Percentiles rank a stretch among this genome's conserved stretches.
Conservation (phyloP, 306 rosid species). For the Purshia tridentata region DNA sequence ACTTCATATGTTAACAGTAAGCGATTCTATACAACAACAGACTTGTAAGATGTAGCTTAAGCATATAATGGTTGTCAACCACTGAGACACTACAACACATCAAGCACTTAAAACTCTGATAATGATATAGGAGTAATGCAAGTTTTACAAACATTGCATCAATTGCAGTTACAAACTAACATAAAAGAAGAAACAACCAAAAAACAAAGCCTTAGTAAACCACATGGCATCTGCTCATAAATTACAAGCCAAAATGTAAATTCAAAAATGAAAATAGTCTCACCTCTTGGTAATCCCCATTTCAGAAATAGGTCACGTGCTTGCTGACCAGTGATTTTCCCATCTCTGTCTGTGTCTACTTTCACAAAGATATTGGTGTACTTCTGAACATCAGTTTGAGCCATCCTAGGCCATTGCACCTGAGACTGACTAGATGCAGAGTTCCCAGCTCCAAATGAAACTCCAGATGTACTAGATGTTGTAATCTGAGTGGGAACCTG, state of each 20-base stretch:
- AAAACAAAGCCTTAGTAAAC: not conserved
- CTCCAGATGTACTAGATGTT: conserved; percentile 42
- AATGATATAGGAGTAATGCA: not conserved
- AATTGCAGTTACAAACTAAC: not conserved
- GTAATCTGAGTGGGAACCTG: conserved; percentile 40
- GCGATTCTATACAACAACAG: conserved; percentile 2
- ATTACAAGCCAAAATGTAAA: not conserved
- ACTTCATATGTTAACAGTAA: not conserved
- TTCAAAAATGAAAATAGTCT: conserved; percentile 21
- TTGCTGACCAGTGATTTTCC: conserved; percentile 92
- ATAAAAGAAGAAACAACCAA: not conserved
- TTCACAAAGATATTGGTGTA: conserved; percentile 82
- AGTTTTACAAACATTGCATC: not conserved
- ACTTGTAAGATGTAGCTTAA: not conserved
- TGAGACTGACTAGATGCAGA: conserved; percentile 65
- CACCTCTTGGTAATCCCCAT: conserved; percentile 97
- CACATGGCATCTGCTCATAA: too few species aligned
- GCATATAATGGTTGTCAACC: not conserved
- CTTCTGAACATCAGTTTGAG: conserved; percentile 78
- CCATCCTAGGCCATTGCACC: conserved; percentile 85
- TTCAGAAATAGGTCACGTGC: conserved; percentile 89
- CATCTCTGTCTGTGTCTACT: conserved; percentile 96
- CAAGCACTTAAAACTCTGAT: not conserved
- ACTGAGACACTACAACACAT: not conserved
- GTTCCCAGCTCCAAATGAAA: conserved; percentile 43